Percentiles rank a stretch among this genome's conserved stretches.
phyloP scores from a whole-genome alignment of 495 filamentous ascomycete species.

The Hypoxylon subgilvum region DNA sequence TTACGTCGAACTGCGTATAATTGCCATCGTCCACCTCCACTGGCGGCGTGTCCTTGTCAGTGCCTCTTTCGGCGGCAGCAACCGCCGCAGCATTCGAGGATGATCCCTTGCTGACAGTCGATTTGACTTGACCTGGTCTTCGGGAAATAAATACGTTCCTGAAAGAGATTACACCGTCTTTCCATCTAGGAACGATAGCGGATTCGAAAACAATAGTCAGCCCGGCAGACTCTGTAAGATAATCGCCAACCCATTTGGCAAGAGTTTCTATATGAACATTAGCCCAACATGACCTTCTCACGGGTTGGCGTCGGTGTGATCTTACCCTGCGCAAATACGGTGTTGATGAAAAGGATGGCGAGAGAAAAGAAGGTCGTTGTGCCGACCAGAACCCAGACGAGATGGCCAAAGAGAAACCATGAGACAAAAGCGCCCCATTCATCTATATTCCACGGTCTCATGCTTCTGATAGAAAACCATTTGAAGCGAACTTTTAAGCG shows the following conservation, averaged over 20 bases:
- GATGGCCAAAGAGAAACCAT: slow-evolving; percentile 90
- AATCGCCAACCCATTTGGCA: slow-evolving; percentile 91
- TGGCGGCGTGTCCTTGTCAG: slow-evolving; percentile 43
- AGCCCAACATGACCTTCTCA: slow-evolving; percentile 2
- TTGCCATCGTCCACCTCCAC: slow-evolving; percentile 85
- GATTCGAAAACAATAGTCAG: slow-evolving; percentile 98
- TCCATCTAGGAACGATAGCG: slow-evolving; percentile 95
- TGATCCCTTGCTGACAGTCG: slow-evolving; percentile 91
- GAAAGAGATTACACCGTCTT: slow-evolving; percentile 90
- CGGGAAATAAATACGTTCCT: slow-evolving; percentile 96
- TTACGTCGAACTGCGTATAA: slow-evolving; percentile 96
- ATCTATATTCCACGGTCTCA: slow-evolving; percentile 93
- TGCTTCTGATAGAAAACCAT: slow-evolving; percentile 94
- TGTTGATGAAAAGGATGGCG: slow-evolving; percentile 87
- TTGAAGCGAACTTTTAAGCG: slow-evolving; percentile 93
- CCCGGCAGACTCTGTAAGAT: slow-evolving; percentile 91
- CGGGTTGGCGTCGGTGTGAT: background rate
- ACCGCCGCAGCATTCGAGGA: slow-evolving; percentile 83
- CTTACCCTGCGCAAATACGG: slow-evolving; percentile 91
- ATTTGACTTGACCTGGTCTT: slow-evolving; percentile 77
- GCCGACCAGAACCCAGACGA: slow-evolving; percentile 91
- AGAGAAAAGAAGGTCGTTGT: slow-evolving; percentile 97
- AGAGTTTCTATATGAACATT: slow-evolving; percentile 72
- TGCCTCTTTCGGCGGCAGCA: slow-evolving; percentile 73
- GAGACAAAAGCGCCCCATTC: slow-evolving; percentile 95